Evolutionary conservation across 73 alveolate genomes (phyloP), one percentile per base, ranked within the genome.

Genomic region (Paramecium octaurelia): DNA sequence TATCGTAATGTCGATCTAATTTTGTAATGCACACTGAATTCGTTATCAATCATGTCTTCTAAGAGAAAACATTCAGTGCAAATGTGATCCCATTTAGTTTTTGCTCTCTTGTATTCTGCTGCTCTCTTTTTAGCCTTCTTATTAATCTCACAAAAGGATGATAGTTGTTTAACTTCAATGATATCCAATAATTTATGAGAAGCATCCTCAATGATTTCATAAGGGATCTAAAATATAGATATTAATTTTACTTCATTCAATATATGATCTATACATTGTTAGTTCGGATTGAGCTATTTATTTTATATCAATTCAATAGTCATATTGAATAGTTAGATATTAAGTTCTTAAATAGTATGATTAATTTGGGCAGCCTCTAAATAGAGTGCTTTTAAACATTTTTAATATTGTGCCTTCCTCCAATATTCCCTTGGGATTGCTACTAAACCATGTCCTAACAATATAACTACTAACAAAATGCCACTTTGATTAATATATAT

Each of bases 391-490:
- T 71, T 69, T 71, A 89, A 71, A 29, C 84, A 44, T 34, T 40
- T 46, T 46, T 89, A 18, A 38, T 89, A 73, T 34, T 46, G 18
- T 43, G 92, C 48, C 46, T 89, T 83, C 35, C 88, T 40, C 46
- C 68, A 70, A 29, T 89, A 89, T 54, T 89, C 88, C 27, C 88
- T 89, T 21, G 94, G 94, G 14, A 89, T 89, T 12, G 94, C 94
- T 14, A 89, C 91, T 14, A 89, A 43, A 21, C 94, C 94, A 89
- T 89, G 68, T 7, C 94, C 94, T 84, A 89, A 34, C 35, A 89
- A 46, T 42, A 89, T 36, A 71, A 89, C 88, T 18, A 89, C 92
- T 89, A 89, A 73, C 27, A 89, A 14, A 2, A 64, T 71, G 36
- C 94, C 94, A 89, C 90, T 89, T 6, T 14, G 59, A 86, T 6